Evolutionary conservation across 148 eudicot species (phyloP).

Genomic region (Hydrangea macrophylla): DNA sequence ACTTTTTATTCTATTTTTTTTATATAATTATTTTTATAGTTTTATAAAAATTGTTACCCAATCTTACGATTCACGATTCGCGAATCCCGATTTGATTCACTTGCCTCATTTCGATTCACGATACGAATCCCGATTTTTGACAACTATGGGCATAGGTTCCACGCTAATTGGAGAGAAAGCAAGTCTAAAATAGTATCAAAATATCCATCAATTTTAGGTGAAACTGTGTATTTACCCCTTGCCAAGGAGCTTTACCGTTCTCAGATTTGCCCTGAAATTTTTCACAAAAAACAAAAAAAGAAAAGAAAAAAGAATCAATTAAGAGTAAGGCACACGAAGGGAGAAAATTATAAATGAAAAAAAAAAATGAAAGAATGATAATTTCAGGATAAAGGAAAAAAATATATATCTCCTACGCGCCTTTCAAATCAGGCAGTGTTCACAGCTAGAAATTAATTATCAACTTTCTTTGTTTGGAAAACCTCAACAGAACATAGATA

Average conservation of each 20-base stretch:
- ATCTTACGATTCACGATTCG: too few species aligned
- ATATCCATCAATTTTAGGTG: too few species aligned
- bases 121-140: too few species aligned
- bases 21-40: neutral
- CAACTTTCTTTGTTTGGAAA: neutral
- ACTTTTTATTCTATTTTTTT: neutral
- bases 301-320: slow-evolving; percentile 6
- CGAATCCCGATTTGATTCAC: too few species aligned
- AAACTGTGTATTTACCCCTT: slow-evolving; percentile 50
- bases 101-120: too few species aligned
- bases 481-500: too few species aligned
- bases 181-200: neutral
- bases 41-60: neutral
- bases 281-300: slow-evolving; percentile 10
- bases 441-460: neutral
- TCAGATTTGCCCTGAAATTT: slow-evolving; percentile 65
- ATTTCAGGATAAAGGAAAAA: neutral
- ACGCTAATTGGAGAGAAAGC: neutral
- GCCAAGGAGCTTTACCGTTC: slow-evolving; percentile 87
- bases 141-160: too few species aligned
- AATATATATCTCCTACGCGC: neutral
- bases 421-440: neutral
- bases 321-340: neutral
- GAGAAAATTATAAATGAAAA: slow-evolving; percentile 3
- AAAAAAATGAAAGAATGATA: neutral